phyloP scores from a whole-genome alignment of 129 eudicot genomes.

The Escallonia herrerae region DNA sequence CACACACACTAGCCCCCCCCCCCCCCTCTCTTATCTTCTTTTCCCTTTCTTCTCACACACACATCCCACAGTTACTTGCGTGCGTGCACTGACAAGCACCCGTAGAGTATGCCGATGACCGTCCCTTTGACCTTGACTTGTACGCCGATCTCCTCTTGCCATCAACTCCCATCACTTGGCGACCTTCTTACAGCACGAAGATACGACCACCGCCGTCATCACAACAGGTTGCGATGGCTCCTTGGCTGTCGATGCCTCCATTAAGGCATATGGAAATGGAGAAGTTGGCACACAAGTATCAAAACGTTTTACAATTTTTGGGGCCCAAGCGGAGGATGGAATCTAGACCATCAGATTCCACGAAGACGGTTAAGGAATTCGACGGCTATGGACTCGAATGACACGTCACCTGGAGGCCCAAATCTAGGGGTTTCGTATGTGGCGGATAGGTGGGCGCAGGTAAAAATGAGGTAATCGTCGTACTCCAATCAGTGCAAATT shows the following conservation, averaged over 20 bases:
- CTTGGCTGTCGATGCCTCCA: conserved; percentile 39
- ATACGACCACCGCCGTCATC: conserved; percentile 12
- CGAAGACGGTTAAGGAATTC: conserved; percentile 25
- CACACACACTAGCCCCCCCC: too few relatives aligned
- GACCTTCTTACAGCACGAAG: conserved; percentile 5
- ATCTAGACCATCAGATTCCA: conserved; percentile 23
- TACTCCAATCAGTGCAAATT: too few relatives aligned
- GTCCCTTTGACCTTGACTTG: conserved; percentile 55
- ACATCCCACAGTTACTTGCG: too few relatives aligned
- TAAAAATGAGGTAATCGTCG: too few relatives aligned
- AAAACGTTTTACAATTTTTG: conserved; percentile 42
- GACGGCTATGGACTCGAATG: conserved; percentile 56
- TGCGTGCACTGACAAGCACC: too few relatives aligned
- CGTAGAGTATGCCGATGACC: too few relatives aligned
- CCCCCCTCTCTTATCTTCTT: too few relatives aligned
- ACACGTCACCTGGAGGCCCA: conserved; percentile 17
- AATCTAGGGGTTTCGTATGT: conserved; percentile 31
- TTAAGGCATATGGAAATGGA: conserved; percentile 20
- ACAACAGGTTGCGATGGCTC: conserved; percentile 17
- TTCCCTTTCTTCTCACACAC: too few relatives aligned
- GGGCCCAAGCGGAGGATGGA: conserved; percentile 14
- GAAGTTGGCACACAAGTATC: conserved; percentile 1
- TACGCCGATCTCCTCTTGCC: conserved; percentile 39
- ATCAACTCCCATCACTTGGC: conserved; percentile 12
- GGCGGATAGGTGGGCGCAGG: conserved; percentile 19